Percentiles rank a stretch among this genome's conserved stretches.
Evolutionary conservation across 129 eudicot genomes (phyloP).

Genomic region (Helianthus annuus): HanXRQr2.0-SUNRISE NC_035441.2:88417111-88417610

Average conservation of each 20-base stretch:
- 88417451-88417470: constrained; percentile 84
- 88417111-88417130: constrained; percentile 11
- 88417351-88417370: constrained; percentile 11
- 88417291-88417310: constrained; percentile 25
- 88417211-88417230: constrained; percentile 93
- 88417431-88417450: constrained; percentile 15
- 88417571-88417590: constrained; percentile 54
- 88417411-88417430: constrained; percentile 20
- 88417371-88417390: constrained; percentile 20
- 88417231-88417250: constrained; percentile 92
- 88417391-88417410: constrained; percentile 39
- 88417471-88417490: constrained; percentile 93
- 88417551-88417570: constrained; percentile 29
- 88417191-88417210: constrained; percentile 53
- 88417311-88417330: constrained; percentile 51
- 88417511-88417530: constrained; percentile 76
- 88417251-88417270: constrained; percentile 81
- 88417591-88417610: constrained; percentile 8
- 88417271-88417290: constrained; percentile 53
- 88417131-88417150: constrained; percentile 35
- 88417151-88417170: background rate
- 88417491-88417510: constrained; percentile 65
- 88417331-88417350: constrained; percentile 14
- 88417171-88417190: constrained; percentile 17
- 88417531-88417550: constrained; percentile 39